Evolutionary conservation across 179 eudicot genomes (phyloP), one percentile per base, ranked within the genome.

Genomic region (Silene vulgaris): DNA sequence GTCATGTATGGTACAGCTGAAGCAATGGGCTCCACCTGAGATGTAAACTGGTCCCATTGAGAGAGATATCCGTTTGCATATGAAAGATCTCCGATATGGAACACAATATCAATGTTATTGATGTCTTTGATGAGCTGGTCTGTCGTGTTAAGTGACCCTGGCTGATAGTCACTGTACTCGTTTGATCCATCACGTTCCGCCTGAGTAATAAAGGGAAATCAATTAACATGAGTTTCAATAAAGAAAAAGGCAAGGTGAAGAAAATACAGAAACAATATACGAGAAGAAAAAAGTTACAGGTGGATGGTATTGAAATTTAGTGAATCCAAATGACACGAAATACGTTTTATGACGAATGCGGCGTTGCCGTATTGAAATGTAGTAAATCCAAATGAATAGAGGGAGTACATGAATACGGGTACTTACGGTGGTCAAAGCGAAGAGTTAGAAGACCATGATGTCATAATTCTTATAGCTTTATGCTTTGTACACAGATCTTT

Each of bases 41-140:
- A 75, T 14, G 98, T 93, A 80, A 93, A 93, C 72, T 93, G 98
- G 84, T 93, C 98, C 96, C 95, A 93, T 73, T 90, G 90, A 40
- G 97, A 92, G 40, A 92, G 78, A 52, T 87, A 92, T 73, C 97
- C 97, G 71, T 89, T 93, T 4, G 98, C 86, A 79, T 91, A 91
- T 12, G 88, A 4, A 32, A 90, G 71, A 73, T 93, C 95, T 71
- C 98, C 98, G 9, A 89, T 89, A 62, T 93, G 98, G 77, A 91
- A 89, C 29, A 93, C 98, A 43, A 89, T 85, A 83, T 93, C 98
- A 20, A 82, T 65, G 85, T 93, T 88, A 52, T 86, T 17, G 0
- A 88, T 83, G 77, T 93, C 97, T 30, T 85, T 86, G 78, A 87
- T 85, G 43, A 93, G 87, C 63, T 86, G 91, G 78, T 90, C 92